Conservation (phyloP, 129 eudicot genomes). For the Logfia minima region DNA sequence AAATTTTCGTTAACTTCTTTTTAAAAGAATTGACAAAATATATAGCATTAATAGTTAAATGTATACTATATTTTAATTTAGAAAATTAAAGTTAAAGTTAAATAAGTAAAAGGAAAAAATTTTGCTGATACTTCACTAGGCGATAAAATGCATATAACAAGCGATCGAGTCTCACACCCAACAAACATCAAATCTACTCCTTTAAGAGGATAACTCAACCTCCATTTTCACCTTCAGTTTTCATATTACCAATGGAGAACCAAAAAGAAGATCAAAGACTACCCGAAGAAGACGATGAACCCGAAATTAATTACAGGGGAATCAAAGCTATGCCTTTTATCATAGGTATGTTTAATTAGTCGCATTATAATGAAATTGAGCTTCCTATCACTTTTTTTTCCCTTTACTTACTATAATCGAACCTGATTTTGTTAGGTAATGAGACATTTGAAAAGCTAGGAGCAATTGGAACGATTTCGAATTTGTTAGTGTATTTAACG, state of each 20-base stretch:
- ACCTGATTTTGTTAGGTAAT: conserved; percentile 47
- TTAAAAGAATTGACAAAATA: too few species aligned
- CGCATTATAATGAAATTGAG: not conserved
- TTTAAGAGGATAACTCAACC: not conserved
- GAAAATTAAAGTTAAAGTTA: too few species aligned
- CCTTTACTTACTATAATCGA: not conserved
- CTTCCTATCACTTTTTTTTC: not conserved
- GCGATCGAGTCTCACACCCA: conserved; percentile 6
- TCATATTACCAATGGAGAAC: conserved; percentile 14
- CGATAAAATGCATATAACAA: conserved; percentile 21
- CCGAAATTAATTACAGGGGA: conserved; percentile 26
- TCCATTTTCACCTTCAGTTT: conserved; percentile 6
- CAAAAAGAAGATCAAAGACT: conserved; percentile 11
- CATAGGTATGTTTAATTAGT: conserved; percentile 17
- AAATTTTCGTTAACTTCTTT: too few species aligned
- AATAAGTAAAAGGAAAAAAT: too few species aligned
- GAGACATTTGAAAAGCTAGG: conserved; percentile 94
- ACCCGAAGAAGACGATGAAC: conserved; percentile 26
- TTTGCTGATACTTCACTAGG: not conserved
- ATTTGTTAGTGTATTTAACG: conserved; percentile 61
- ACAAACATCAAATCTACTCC: conserved; percentile 19
- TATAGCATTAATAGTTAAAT: not conserved
- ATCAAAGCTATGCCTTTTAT: conserved; percentile 37
- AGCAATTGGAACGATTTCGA: conserved; percentile 65
- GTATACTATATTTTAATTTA: too few species aligned